Evolutionary conservation across 2,329 filamentous ascomycete genomes (phyloP), one percentile per base, ranked within the genome.

Genomic region (Clonostachys solani): DNA sequence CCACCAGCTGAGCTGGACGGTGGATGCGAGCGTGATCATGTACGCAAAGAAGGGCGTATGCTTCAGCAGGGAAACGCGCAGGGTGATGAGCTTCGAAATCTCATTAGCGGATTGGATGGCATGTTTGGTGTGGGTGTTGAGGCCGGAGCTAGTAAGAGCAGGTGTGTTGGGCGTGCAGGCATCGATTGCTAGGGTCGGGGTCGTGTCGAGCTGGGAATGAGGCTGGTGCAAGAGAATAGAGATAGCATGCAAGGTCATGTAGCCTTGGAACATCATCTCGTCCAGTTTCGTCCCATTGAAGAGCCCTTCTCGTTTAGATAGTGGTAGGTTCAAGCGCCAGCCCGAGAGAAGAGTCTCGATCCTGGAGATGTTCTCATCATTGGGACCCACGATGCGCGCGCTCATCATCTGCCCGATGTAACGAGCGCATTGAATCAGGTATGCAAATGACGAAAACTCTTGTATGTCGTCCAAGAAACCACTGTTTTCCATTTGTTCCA

Each of bases 241-340:
- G 50, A 77, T 81, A 7, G 77, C 77, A 51, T 81, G 69, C 33
- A 71, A 77, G 57, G 95, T 88, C 81, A 95, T 92, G 52, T 89
- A 86, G 1, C 89, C 91, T 63, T 95, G 89, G 68, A 96, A 95
- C 66, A 96, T 84, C 78, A 95, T 86, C 66, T 95, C 89, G 61
- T 96, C 92, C 12, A 92, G 74, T 46, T 82, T 77, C 33, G 89
- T 85, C 55, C 86, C 81, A 51, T 80, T 78, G 49, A 82, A 40
- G n/a, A 48, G 79, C 15, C 88, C 75, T 50, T 89, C 80, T 47
- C 76, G 75, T 67, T 95, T 95, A 13, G 75, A 75, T 15, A 77
- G 72, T 0, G 92, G 91, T 1, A 96, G 72, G 57, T 94, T 87
- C 43, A 92, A 78, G 46, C 83, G 79, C 88, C 89, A 96, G 61